These are phyloP conservation scores for Ascodesmis nigricans DNA, from an alignment of 495 filamentous ascomycete genomes.

Conservation along the genomic window DNA sequence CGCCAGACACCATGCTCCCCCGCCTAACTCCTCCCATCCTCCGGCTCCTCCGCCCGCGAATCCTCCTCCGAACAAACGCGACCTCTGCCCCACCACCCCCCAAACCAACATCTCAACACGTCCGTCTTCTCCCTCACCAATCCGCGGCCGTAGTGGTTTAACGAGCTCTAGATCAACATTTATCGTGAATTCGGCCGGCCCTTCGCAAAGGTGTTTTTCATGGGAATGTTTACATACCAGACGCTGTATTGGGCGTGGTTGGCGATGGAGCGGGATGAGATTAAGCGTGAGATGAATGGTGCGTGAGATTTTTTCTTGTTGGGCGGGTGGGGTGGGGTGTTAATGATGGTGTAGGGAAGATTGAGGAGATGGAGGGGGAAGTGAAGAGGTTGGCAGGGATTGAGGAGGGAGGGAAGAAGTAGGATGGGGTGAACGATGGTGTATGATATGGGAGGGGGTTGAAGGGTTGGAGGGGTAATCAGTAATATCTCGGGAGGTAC, in stretches of 20 bases:
- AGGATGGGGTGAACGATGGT: no score
- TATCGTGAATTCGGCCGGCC: slow-evolving; percentile 63
- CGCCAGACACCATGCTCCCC: no score
- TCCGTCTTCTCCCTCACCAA: background rate
- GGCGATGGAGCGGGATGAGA: slow-evolving; percentile 59
- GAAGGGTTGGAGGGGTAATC: no score
- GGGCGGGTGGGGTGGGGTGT: no score
- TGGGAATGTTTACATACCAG: slow-evolving; percentile 78
- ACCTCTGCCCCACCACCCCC: background rate
- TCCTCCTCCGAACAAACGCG: slow-evolving; percentile 1
- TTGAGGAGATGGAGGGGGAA: no score
- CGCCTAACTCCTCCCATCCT: no score
- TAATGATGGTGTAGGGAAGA: no score
- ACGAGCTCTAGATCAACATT: slow-evolving; percentile 35
- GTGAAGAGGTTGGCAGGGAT: no score
- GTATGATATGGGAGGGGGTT: no score
- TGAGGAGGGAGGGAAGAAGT: no score
- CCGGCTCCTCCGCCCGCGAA: no score
- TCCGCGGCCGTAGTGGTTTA: background rate
- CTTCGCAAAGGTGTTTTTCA: slow-evolving; percentile 63
- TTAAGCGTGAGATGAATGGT: slow-evolving; percentile 28
- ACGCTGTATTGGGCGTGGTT: slow-evolving; percentile 62
- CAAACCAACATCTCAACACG: background rate
- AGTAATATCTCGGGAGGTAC: no score
- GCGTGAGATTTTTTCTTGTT: slow-evolving; percentile 20